These are phyloP conservation scores for Thelonectria discophora DNA, from an alignment of 2,329 filamentous ascomycete species.

Conservation along the genomic window DNA sequence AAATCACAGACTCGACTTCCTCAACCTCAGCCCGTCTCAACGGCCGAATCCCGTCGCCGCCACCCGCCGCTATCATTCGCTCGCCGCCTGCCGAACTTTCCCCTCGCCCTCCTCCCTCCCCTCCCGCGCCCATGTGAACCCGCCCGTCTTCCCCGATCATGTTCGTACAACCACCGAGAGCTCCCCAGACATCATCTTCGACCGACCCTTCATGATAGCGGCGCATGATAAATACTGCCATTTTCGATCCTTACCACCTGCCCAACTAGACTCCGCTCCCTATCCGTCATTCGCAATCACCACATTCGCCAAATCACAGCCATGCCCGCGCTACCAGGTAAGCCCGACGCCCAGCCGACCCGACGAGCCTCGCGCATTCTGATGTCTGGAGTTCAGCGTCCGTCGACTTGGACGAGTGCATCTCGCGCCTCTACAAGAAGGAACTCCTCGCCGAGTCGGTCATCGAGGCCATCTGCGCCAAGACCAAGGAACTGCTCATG, in stretches of 20 bases:
- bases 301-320: slow-evolving; percentile 39
- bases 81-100: slow-evolving; percentile 17
- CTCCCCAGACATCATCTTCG: slow-evolving; percentile 48
- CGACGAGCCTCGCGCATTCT: background rate
- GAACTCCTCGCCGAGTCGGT: slow-evolving; percentile 97
- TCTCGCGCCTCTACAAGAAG: slow-evolving; percentile 94
- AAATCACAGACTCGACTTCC: too few species aligned
- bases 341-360: slow-evolving; percentile 36
- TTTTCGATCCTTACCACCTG: slow-evolving; percentile 21
- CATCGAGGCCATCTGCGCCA: slow-evolving; percentile 98
- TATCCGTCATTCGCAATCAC: slow-evolving; percentile 6
- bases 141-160: slow-evolving; percentile 49
- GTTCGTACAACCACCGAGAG: slow-evolving; percentile 50
- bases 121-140: slow-evolving; percentile 45
- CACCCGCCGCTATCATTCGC: background rate
- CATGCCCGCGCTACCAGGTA: slow-evolving; percentile 68
- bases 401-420: slow-evolving; percentile 98
- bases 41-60: background rate
- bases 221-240: slow-evolving; percentile 26
- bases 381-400: slow-evolving; percentile 67
- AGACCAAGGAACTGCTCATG: slow-evolving; percentile 98
- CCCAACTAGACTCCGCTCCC: slow-evolving; percentile 18
- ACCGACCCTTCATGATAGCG: slow-evolving; percentile 58
- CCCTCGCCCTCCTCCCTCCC: slow-evolving; percentile 7
- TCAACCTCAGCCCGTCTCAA: too few species aligned